Percentiles rank a stretch among this genome's conserved stretches.
These are phyloP conservation scores for Trichoderma simmonsii DNA, from an alignment of 2,329 filamentous ascomycete species.

Conservation along the genomic window DNA sequence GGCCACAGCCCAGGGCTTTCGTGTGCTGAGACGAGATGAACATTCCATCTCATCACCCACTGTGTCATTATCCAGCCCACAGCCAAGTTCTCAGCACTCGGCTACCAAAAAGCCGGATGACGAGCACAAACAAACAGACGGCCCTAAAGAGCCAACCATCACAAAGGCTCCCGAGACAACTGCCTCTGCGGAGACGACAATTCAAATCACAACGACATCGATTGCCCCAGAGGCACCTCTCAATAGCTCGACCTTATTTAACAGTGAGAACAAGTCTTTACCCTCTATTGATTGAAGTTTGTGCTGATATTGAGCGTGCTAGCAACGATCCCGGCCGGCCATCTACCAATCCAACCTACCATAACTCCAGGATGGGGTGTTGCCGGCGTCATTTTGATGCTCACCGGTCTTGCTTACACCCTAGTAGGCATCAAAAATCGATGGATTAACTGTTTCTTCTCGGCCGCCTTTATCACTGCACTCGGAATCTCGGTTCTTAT, in stretches of 20 bases:
- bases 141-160: not conserved
- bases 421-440: constrained; percentile 80
- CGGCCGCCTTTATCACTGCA: constrained; percentile 68
- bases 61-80: not conserved
- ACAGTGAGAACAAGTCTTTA: constrained; percentile 29
- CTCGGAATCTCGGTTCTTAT: constrained; percentile 79
- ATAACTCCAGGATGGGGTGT: constrained; percentile 82
- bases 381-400: constrained; percentile 71
- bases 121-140: constrained; percentile 16
- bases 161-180: not conserved
- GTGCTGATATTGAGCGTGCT: not conserved
- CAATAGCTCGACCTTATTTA: constrained; percentile 33
- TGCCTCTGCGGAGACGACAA: not conserved
- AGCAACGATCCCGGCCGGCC: constrained; percentile 47
- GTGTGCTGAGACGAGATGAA: constrained; percentile 36
- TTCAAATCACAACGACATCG: constrained; percentile 12
- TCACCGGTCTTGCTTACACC: constrained; percentile 66
- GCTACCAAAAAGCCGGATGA: not conserved
- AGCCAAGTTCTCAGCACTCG: not conserved
- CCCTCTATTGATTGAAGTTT: not conserved
- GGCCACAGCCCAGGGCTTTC: constrained; percentile 34
- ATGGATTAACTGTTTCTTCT: constrained; percentile 77
- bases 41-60: not conserved
- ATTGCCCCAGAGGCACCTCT: constrained; percentile 21
- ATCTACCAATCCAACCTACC: constrained; percentile 68